phyloP scores from a whole-genome alignment of 2,329 filamentous ascomycete genomes.

The Orbilia blumenaviensis region DNA sequence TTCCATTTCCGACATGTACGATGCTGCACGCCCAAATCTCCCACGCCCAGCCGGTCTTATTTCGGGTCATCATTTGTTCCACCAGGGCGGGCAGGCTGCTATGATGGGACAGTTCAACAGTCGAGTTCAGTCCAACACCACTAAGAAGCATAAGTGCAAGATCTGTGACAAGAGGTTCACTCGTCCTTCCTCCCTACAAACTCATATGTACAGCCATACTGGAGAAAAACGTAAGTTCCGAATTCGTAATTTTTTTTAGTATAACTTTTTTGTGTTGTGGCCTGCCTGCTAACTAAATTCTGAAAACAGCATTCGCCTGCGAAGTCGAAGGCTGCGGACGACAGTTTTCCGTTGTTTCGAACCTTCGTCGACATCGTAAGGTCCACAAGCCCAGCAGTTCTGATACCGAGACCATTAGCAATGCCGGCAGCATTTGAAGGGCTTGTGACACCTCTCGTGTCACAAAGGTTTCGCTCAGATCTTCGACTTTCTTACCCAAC shows the following conservation, averaged over 20 bases:
- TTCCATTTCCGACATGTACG: slow-evolving; percentile 73
- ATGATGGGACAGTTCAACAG: slow-evolving; percentile 99
- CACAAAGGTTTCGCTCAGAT: neutral
- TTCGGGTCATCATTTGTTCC: slow-evolving; percentile 61
- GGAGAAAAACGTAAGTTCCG: slow-evolving; percentile 91
- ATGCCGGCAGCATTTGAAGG: slow-evolving; percentile 47
- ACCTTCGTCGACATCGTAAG: slow-evolving; percentile 91
- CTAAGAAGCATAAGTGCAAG: slow-evolving; percentile 99
- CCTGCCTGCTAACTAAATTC: neutral
- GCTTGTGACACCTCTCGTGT: slow-evolving; percentile 5
- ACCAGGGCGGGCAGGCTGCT: slow-evolving; percentile 73
- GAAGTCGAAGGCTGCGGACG: slow-evolving; percentile 94
- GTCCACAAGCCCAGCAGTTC: slow-evolving; percentile 77
- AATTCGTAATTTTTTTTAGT: neutral
- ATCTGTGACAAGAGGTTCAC: slow-evolving; percentile 98
- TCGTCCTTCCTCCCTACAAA: slow-evolving; percentile 90
- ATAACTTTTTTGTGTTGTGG: slow-evolving; percentile 26
- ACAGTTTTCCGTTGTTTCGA: slow-evolving; percentile 97
- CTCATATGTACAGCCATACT: slow-evolving; percentile 98
- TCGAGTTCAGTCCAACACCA: slow-evolving; percentile 91
- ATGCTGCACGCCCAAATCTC: slow-evolving; percentile 61
- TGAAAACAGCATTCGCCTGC: slow-evolving; percentile 80
- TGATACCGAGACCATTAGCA: slow-evolving; percentile 52
- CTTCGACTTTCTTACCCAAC: slow-evolving; percentile 24
- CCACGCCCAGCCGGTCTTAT: slow-evolving; percentile 77